phyloP scores from a whole-genome alignment of 371 early-diverging fungal species.

The Mortierella sp. region DNA sequence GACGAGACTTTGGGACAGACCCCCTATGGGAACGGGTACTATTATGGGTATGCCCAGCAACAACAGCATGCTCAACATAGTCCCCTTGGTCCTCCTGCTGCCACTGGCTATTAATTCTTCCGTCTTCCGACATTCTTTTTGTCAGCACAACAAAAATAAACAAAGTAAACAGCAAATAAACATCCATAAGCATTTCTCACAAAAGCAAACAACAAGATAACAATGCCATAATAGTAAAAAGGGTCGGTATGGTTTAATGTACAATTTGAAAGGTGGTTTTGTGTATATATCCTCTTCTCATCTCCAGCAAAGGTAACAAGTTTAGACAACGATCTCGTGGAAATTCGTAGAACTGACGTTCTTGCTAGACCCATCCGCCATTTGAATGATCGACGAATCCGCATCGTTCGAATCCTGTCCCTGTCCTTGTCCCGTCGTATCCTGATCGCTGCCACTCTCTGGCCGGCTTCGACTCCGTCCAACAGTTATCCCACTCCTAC shows the following conservation, averaged over 20 bases:
- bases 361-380: conserved; percentile 32
- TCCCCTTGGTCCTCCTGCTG: neutral
- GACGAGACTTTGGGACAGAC: conserved; percentile 13
- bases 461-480: conserved; percentile 14
- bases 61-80: neutral
- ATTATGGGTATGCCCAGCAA: neutral
- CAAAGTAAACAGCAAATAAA: neutral
- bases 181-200: no score
- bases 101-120: neutral
- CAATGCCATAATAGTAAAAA: neutral
- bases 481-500: conserved; percentile 1
- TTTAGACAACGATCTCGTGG: conserved; percentile 25
- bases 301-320: neutral
- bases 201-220: no score
- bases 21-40: conserved; percentile 10
- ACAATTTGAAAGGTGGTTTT: conserved; percentile 1
- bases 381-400: conserved; percentile 17
- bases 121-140: no score
- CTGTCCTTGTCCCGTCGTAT: conserved; percentile 2
- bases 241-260: neutral
- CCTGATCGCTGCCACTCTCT: conserved; percentile 27
- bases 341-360: conserved; percentile 28
- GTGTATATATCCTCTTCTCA: neutral
- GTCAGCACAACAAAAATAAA: neutral
- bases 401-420: conserved; percentile 12